Base-by-base conservation (phyloP, 352 stramenopile genomes). In the Aphanomyces euteiches region DNA sequence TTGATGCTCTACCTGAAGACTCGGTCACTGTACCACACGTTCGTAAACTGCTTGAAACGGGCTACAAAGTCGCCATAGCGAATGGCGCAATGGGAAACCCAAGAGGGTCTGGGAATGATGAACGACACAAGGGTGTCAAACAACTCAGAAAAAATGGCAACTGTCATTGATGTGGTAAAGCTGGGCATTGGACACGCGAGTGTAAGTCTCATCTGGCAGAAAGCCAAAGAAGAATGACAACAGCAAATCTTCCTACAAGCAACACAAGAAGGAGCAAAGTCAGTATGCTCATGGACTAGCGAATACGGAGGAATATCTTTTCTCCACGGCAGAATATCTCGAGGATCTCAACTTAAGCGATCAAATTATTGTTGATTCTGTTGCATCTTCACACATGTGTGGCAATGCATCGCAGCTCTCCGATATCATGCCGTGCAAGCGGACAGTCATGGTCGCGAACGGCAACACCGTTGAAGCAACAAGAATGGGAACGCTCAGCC, bases 331-430 rank as follows among this genome's bases (percentile, higher is more conserved):
- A 28, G 28, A 28, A 28, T 28, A 28, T 28, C 28, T 28, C 28
- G 28, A 28, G 28, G 28, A 28, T 28, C 2, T 2, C 28, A 28
- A 2, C 28, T 2, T 28, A 28, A 28, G 50, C 50, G 50, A 19
- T 34, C 50, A 19, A 58, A 3, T 58, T 19, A n/a, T 58, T 34
- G 8, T 58, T 58, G 50, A 58, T 58, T 58, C n/a, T 10, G 50
- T 1, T 13, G 50, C 50, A 19, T 58, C n/a, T 1, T 38, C 50
- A n/a, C 50, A 58, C 50, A 58, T 58, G 50, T 38, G n/a, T 19
- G 50, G 50, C n/a, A 34, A 58, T 19, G 50, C n/a, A 10, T 21
- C 50, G 28, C 50, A 34, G 8, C 50, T 10, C n/a, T 38, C 50
- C 50, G 2, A 58, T 28, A 28, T 28, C 50, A 21, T 58, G n/a